These are phyloP conservation scores for Paraphoma chrysanthemicola DNA, from an alignment of 2,329 filamentous ascomycete genomes.

Conservation along the genomic window DNA sequence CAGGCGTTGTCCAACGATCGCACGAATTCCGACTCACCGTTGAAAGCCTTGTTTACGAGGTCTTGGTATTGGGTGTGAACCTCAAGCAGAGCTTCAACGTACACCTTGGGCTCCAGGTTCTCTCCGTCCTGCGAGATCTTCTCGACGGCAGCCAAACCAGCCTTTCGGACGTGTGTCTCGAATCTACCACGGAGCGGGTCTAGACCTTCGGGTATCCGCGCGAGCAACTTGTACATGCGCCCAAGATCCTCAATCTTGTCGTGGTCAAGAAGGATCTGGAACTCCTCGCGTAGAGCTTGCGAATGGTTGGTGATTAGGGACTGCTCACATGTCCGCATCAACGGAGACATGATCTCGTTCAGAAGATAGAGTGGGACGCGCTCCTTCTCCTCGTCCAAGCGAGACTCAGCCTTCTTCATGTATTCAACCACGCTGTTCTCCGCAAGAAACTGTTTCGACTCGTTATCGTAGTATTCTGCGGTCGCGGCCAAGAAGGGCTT, in stretches of 20 bases:
- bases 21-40: constrained; percentile 95
- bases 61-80: constrained; percentile 93
- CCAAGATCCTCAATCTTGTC: constrained; percentile 95
- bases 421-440: constrained; percentile 99
- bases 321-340: constrained; percentile 88
- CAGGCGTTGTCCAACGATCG: constrained; percentile 96
- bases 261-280: constrained; percentile 90
- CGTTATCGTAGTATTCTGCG: constrained; percentile 82
- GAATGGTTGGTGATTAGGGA: constrained; percentile 91
- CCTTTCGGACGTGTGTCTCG: constrained; percentile 90
- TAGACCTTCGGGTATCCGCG: constrained; percentile 86
- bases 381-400: constrained; percentile 91
- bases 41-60: constrained; percentile 90
- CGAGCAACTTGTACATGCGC: constrained; percentile 92
- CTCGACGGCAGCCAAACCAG: constrained; percentile 84
- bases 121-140: constrained; percentile 90
- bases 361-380: constrained; percentile 92
- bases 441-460: constrained; percentile 92
- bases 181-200: constrained; percentile 88
- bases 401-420: constrained; percentile 97
- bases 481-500: constrained; percentile 89
- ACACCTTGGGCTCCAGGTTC: constrained; percentile 92
- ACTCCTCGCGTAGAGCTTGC: constrained; percentile 86
- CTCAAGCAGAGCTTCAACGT: constrained; percentile 92
- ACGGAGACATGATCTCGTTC: constrained; percentile 80